Evolutionary conservation across 1,139 yeast species (phyloP), one percentile per base, ranked within the genome.

Genomic region (Hansenula sp.): DNA sequence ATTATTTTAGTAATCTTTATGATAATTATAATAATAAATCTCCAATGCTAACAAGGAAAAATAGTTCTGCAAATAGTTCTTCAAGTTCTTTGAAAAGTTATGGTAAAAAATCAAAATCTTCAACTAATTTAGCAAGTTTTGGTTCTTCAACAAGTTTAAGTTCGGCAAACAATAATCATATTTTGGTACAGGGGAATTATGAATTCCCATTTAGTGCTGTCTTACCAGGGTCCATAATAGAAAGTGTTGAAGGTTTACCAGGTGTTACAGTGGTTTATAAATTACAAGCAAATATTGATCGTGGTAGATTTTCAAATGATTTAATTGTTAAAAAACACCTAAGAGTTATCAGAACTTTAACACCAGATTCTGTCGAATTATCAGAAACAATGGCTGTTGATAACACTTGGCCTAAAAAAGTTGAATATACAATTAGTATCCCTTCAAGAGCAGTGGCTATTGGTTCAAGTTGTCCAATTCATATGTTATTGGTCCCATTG

Each of bases 391-490:
- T 90, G 53, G 90, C 96, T 0, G 96, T 93, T 19, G 96, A 90
- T 59, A 93, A 93, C 61, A 84, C 93, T 0, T 94, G 99, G 99
- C 98, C 99, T 3, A 71, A 79, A 40, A 93, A 93, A 62, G 88
- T 93, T 39, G 98, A 94, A 57, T 93, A 93, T 63, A 79, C 93
- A 2, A 78, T 93, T 44, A 85, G 87, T 47, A 82, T 88, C 10
- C 97, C 98, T 0, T 74, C 91, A 15, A 84, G 87, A 59, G 96
- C 98, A 0, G 78, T 89, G 32, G 96, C 98, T 0, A 81, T 93
- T 36, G 99, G 99, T 1, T 82, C 96, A 0, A 69, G 79, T 0
- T 73, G 87, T 2, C 86, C 89, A 1, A 74, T 93, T 12, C 76
- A 81, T 54, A 72, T 93, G 58, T 71, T 79, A 56, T 63, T 93